Base-by-base conservation (phyloP, 768 basidiomycete genomes). In the Mrakia frigida region DNA sequence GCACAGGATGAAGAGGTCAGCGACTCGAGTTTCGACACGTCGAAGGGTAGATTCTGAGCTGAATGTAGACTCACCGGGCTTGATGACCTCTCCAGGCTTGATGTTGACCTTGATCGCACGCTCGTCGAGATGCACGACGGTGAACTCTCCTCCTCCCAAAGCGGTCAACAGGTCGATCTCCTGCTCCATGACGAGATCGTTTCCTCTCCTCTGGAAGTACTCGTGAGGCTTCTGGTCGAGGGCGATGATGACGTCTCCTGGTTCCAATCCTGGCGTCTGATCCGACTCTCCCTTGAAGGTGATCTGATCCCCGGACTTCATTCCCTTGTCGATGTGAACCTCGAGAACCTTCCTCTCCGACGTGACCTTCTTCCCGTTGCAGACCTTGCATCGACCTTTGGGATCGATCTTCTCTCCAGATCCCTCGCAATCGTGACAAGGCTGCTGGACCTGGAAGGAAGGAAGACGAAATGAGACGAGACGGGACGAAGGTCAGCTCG, bases 311-410 rank as follows among this genome's bases (percentile, higher is more conserved):
- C 93, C 93, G 74, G 91, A 90, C 85, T 91, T 92, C 94, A 97
- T 97, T 71, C 94, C 94, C 86, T 93, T 94, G 88, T 98, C 95
- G 87, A 98, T 91, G 83, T 94, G 92, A 52, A 99, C 96, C 84
- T 99, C 97, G 81, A 98, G 86, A 78, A 98, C 90, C 86, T 98
- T 98, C 85, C 96, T 93, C 84, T 99, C 97, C 52, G 92, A 89
- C 59, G 91, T 77, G 73, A 92, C 90, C 87, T 98, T 99, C 88
- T 96, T 97, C 79, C 93, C 97, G 83, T 92, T 92, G 88, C 97
- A 99, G 46, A 85, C 86, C 82, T 89, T 87, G 88, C 97, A 99
- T 77, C 91, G 88, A 86, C 98, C 94, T 84, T 94, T 98, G 75
- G 85, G 82, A 83, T 93, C 94, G 86, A 99, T 97, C 80, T 94